Evolutionary conservation across 331 rosid genomes (phyloP).

Genomic region (Acacia concinna): DNA sequence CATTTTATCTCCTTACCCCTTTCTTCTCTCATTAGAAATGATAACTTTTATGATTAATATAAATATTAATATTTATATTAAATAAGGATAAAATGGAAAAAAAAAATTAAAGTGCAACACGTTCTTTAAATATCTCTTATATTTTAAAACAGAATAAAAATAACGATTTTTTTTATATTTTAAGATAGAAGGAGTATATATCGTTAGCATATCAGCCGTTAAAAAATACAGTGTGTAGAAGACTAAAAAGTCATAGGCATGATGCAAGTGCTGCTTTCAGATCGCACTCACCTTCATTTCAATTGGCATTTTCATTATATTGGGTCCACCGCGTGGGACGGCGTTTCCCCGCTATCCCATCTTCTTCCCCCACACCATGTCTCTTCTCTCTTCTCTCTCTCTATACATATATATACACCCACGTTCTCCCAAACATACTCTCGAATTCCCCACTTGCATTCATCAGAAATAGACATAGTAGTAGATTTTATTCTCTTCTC

Average conservation of each 20-base stretch:
- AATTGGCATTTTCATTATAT: slow-evolving; percentile 42
- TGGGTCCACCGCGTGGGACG: slow-evolving; percentile 63
- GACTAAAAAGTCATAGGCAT: slow-evolving; percentile 10
- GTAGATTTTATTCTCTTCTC: background rate
- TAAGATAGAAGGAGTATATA: too few species aligned
- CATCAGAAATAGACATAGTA: background rate
- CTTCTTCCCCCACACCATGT: background rate
- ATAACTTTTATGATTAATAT: too few species aligned
- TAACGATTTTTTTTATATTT: too few species aligned
- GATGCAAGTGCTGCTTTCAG: slow-evolving; percentile 50
- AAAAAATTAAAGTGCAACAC: too few species aligned
- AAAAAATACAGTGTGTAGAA: background rate
- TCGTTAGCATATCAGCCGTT: background rate
- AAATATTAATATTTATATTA: too few species aligned
- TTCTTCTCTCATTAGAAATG: too few species aligned
- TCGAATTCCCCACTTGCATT: slow-evolving; percentile 17
- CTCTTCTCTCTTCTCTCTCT: background rate
- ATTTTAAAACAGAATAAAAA: too few species aligned
- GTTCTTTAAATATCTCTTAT: too few species aligned
- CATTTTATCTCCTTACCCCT: too few species aligned
- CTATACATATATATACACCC: background rate
- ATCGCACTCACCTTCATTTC: slow-evolving; percentile 46
- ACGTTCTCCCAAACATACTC: background rate
- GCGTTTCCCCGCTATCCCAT: slow-evolving; percentile 38
- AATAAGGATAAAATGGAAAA: too few species aligned